Percentiles rank a stretch among this genome's conserved stretches.
These are phyloP conservation scores for Podila verticillata DNA, from an alignment of 192 early-diverging fungal species.

Conservation along the genomic window DNA sequence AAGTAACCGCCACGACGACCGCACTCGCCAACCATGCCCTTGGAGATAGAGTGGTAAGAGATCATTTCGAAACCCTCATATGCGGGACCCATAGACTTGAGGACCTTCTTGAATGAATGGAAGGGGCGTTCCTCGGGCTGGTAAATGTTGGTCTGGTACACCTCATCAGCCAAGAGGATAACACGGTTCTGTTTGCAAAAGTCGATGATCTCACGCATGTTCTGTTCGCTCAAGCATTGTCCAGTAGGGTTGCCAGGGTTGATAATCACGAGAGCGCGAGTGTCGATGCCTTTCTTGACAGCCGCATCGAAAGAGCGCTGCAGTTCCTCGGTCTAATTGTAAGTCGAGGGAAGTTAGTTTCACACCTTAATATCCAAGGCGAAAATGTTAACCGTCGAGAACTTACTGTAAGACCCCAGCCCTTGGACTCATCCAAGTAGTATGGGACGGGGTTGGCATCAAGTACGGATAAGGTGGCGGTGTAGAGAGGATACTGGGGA, in stretches of 20 bases:
- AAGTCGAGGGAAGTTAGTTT: not conserved
- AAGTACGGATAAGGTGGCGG: constrained; percentile 87
- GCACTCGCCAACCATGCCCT: constrained; percentile 99
- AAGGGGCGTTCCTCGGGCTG: constrained; percentile 81
- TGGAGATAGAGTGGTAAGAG: constrained; percentile 96
- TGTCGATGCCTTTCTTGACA: constrained; percentile 77
- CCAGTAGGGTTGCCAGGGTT: constrained; percentile 99
- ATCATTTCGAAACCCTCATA: constrained; percentile 87
- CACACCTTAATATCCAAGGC: not conserved
- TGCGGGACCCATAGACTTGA: constrained; percentile 75
- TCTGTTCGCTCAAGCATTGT: constrained; percentile 81
- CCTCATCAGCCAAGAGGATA: constrained; percentile 95
- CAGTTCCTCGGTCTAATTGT: constrained; percentile 63
- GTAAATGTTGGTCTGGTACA: constrained; percentile 98
- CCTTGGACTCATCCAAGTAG: constrained; percentile 87
- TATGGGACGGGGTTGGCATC: constrained; percentile 92
- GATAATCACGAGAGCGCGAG: constrained; percentile 95
- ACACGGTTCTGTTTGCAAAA: constrained; percentile 87
- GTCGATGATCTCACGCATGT: constrained; percentile 90
- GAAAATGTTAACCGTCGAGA: not conserved
- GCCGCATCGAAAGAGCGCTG: constrained; percentile 70
- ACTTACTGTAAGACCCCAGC: constrained; percentile 80
- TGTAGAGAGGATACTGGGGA: constrained; percentile 98
- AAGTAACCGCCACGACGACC: constrained; percentile 98
- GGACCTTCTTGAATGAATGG: constrained; percentile 96